phyloP scores from a whole-genome alignment of 2,329 filamentous ascomycete genomes.

The Meredithiella fracta region DNA sequence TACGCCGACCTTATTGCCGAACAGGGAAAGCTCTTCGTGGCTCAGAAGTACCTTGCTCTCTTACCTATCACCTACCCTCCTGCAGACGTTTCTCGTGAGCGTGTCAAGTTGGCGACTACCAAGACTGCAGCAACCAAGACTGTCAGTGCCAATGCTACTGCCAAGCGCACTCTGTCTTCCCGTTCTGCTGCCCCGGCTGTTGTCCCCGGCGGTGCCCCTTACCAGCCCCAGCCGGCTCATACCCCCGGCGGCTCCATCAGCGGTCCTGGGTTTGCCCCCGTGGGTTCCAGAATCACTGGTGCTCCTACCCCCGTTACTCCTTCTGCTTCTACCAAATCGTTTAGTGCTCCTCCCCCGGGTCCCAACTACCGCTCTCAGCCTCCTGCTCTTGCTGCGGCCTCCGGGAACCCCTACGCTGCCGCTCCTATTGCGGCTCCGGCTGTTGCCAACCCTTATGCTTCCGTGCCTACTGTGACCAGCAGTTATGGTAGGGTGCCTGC shows the following conservation, averaged over 20 bases:
- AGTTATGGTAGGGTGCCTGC: slow-evolving; percentile 1
- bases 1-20: slow-evolving; percentile 90
- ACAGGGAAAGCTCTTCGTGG: slow-evolving; percentile 71
- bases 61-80: slow-evolving; percentile 70
- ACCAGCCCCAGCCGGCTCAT: slow-evolving; percentile 16
- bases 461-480: slow-evolving; percentile 1
- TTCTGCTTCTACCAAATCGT: slow-evolving; percentile 7
- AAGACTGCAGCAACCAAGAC: slow-evolving; percentile 19
- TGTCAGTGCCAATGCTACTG: slow-evolving; percentile 18
- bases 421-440: slow-evolving; percentile 24
- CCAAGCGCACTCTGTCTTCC: slow-evolving; percentile 8
- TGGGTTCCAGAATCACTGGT: slow-evolving; percentile 7
- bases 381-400: slow-evolving; percentile 1
- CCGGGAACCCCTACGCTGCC: slow-evolving; percentile 31
- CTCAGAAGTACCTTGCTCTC: slow-evolving; percentile 81
- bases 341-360: slow-evolving; percentile 19
- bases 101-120: slow-evolving; percentile 69
- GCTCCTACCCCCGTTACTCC: slow-evolving; percentile 5
- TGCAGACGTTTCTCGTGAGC: slow-evolving; percentile 70
- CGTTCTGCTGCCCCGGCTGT: slow-evolving; percentile 19
- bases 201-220: slow-evolving; percentile 20
- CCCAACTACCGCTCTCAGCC: slow-evolving; percentile 13
- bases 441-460: slow-evolving; percentile 15
- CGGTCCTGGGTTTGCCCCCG: slow-evolving; percentile 5
- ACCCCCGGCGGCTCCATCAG: not conserved